Base-by-base conservation (phyloP, 2,329 filamentous ascomycete genomes). In the Fusarium pseudoanthophilum region DNA sequence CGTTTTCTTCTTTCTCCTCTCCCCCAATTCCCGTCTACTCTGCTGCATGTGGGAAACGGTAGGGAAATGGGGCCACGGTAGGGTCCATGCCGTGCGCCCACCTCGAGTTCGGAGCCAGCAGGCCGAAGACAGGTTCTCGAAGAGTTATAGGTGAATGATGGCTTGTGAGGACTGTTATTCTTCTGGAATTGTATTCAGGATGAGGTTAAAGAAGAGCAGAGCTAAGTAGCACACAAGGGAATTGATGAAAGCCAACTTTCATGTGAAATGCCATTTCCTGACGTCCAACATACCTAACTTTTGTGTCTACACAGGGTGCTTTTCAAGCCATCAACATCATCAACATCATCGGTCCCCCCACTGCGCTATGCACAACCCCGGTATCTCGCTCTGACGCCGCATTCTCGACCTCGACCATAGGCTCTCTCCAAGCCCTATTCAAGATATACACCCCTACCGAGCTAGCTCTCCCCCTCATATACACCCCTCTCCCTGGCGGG, bases 31-130 rank as follows among this genome's bases (percentile, higher is more conserved):
- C 37, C 21, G 36, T 46, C 32, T 9, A 40, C 18, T 26, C 21
- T 36, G 28, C 40, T 59, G 28, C 37, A 52, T 58, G 60, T 43
- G 63, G 66, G 42, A 67, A 73, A 67, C 49, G 56, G 65, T 57
- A 63, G 26, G 43, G 66, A 68, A 74, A 78, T 71, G 73, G 78
- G 73, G 55, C 75, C 67, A 77, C 67, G 66, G 73, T 61, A 76
- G 69, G 75, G 72, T 64, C 65, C 51, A 69, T 74, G 72, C 53
- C 66, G 64, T 71, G 60, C 64, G 68, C 66, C 75, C 66, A 75
- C 70, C 67, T 75, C 62, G 64, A 64, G 60, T 51, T 71, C 67
- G 71, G 59, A 57, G 51, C 57, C 73, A 67, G 60, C 53, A 77
- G 57, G 62, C 75, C 71, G 74, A 75, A 71, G 61, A 74, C 58